phyloP scores from a whole-genome alignment of 805 yeast species.

The Lipomyces japonicus region DNA sequence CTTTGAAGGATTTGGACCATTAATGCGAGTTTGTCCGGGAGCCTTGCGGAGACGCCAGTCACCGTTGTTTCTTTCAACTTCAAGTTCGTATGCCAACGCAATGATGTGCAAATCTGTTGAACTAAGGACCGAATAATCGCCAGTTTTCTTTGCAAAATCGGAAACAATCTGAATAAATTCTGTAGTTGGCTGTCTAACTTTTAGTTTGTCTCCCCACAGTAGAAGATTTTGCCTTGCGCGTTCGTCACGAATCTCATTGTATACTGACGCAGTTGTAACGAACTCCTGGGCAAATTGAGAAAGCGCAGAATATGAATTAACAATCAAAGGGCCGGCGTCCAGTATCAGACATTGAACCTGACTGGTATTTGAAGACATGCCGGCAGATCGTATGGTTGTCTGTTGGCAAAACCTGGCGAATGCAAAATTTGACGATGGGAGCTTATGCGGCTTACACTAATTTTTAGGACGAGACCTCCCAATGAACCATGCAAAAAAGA shows the following conservation, averaged over 20 bases:
- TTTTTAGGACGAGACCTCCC: no score
- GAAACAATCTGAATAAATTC: slow-evolving; percentile 59
- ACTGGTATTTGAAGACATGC: not conserved
- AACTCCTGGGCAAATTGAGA: slow-evolving; percentile 67
- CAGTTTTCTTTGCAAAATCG: slow-evolving; percentile 79
- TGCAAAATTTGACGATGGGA: no score
- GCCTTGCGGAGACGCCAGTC: slow-evolving; percentile 63
- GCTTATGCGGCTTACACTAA: no score
- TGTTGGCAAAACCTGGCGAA: no score
- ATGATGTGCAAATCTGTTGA: slow-evolving; percentile 88
- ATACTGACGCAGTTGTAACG: slow-evolving; percentile 89
- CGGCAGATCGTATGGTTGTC: no score
- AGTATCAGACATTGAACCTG: slow-evolving; percentile 49
- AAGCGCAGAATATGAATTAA: slow-evolving; percentile 72
- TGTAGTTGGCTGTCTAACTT: slow-evolving; percentile 68
- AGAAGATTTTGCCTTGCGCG: slow-evolving; percentile 71
- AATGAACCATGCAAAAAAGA: no score
- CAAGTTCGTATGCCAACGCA: slow-evolving; percentile 87
- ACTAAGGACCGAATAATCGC: slow-evolving; percentile 85
- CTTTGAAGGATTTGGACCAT: slow-evolving; percentile 2
- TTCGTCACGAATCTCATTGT: slow-evolving; percentile 80
- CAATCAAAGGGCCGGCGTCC: slow-evolving; percentile 94
- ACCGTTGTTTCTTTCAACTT: slow-evolving; percentile 64
- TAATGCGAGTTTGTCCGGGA: slow-evolving; percentile 53
- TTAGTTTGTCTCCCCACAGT: slow-evolving; percentile 72